A percentile compares a stretch with the other conserved stretches of the same genome.
These are phyloP conservation scores for Aureobasidium mangrovei DNA, from an alignment of 2,329 filamentous ascomycete genomes.

Conservation along the genomic window DNA sequence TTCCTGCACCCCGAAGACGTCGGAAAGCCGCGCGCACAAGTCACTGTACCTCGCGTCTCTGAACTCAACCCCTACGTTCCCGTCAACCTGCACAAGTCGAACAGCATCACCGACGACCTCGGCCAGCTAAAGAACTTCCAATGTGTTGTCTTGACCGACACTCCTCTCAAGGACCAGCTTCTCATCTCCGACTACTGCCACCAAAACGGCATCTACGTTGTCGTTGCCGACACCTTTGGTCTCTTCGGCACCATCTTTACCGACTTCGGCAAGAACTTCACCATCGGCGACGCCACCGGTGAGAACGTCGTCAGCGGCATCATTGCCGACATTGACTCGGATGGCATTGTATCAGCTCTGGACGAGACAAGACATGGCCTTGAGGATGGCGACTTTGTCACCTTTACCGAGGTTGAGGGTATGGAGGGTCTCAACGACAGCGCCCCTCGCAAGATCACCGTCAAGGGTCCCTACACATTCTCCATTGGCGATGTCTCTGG, in stretches of 20 bases:
- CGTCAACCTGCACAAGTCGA: constrained; percentile 59
- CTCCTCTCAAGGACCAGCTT: constrained; percentile 70
- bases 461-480: constrained; percentile 94
- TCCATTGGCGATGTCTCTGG: constrained; percentile 88
- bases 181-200: constrained; percentile 89
- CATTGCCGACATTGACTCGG: constrained; percentile 78
- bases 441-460: constrained; percentile 80
- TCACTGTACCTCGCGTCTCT: constrained; percentile 79
- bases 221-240: constrained; percentile 82
- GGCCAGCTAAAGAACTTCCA: constrained; percentile 84
- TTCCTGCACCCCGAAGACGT: constrained; percentile 84
- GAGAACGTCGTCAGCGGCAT: constrained; percentile 84
- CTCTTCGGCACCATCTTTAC: constrained; percentile 95
- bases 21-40: constrained; percentile 79
- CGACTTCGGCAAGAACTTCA: constrained; percentile 93
- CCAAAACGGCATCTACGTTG: constrained; percentile 81
- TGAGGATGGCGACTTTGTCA: constrained; percentile 93
- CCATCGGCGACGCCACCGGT: constrained; percentile 79
- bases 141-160: constrained; percentile 82
- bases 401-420: constrained; percentile 85
- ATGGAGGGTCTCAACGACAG: constrained; percentile 80
- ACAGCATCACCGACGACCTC: constrained; percentile 65
- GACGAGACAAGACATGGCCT: constrained; percentile 93
- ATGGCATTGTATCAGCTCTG: constrained; percentile 82
- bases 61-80: constrained; percentile 97